These are phyloP conservation scores for Globisporangium uncinulatum DNA, from an alignment of 352 stramenopile species.

Conservation along the genomic window DNA sequence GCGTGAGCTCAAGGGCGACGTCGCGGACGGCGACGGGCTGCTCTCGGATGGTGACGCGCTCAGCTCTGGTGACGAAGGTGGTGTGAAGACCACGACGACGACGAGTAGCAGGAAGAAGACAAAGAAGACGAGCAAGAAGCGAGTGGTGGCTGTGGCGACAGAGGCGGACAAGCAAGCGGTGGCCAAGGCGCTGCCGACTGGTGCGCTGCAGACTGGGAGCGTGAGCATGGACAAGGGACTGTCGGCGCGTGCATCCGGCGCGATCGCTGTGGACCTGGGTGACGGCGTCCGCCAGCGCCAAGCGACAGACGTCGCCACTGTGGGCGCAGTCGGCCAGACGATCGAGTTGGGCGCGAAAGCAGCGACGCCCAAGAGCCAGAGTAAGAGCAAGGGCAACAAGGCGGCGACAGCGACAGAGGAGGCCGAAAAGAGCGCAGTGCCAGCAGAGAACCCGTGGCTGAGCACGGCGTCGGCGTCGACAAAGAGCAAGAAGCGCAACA, in stretches of 20 bases:
- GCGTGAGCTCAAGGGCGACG: conserved; percentile 88
- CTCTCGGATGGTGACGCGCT: conserved; percentile 54
- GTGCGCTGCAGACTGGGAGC: conserved; percentile 45
- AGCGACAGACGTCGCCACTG: conserved; percentile 19
- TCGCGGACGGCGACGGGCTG: conserved; percentile 20
- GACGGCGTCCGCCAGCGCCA: conserved; percentile 17
- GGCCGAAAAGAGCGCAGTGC: conserved; percentile 9
- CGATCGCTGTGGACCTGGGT: conserved; percentile 73
- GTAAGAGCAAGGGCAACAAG: conserved; percentile 9
- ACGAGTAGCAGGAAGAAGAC: conserved; percentile 21
- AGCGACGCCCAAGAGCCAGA: not conserved
- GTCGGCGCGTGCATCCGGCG: conserved; percentile 49
- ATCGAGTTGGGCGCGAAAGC: conserved; percentile 31
- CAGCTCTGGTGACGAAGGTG: conserved; percentile 36
- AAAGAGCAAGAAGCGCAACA: conserved; percentile 63
- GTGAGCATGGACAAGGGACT: conserved; percentile 75
- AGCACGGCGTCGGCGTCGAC: conserved; percentile 25
- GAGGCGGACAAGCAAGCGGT: conserved; percentile 48
- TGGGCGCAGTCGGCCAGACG: conserved; percentile 16
- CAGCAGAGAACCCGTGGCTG: conserved; percentile 71
- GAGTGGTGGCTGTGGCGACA: conserved; percentile 37
- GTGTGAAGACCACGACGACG: conserved; percentile 14
- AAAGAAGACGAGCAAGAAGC: conserved; percentile 34
- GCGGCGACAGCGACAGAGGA: conserved; percentile 2
- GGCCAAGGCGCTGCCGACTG: conserved; percentile 41